A percentile compares a stretch with the other conserved stretches of the same genome.
These are phyloP conservation scores for Jamesozyma gamospora DNA, from an alignment of 805 yeast species.

Conservation along the genomic window DNA sequence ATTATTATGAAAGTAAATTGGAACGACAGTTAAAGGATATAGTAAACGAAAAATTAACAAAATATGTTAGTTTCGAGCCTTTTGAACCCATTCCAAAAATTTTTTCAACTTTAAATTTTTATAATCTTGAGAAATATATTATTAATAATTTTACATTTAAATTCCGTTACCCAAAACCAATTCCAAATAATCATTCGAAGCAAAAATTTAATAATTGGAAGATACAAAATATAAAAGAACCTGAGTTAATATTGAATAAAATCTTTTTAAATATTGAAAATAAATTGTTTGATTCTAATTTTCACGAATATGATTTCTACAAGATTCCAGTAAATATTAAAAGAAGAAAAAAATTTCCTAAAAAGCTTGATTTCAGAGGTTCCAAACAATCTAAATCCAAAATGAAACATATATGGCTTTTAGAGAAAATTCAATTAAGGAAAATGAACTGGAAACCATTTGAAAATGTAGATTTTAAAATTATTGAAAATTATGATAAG, in stretches of 20 bases:
- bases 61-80: not conserved
- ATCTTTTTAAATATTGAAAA: not conserved
- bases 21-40: not conserved
- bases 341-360: not conserved
- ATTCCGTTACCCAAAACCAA: no score
- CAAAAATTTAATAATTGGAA: not conserved
- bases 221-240: not conserved
- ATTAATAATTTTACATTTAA: no score
- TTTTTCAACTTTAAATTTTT: not conserved
- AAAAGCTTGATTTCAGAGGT: no score
- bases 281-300: constrained; percentile 10
- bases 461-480: not conserved
- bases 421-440: constrained; percentile 8
- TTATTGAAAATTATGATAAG: not conserved
- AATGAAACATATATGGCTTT: constrained; percentile 9
- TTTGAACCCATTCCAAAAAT: not conserved
- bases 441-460: constrained; percentile 18
- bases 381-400: not conserved
- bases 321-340: constrained; percentile 3
- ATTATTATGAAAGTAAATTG: no score
- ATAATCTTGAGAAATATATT: no score
- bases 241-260: not conserved
- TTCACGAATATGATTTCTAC: constrained; percentile 15
- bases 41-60: not conserved
- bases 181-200: no score